Conservation (phyloP, 129 eudicot genomes). For the Flaveria robusta region DNA sequence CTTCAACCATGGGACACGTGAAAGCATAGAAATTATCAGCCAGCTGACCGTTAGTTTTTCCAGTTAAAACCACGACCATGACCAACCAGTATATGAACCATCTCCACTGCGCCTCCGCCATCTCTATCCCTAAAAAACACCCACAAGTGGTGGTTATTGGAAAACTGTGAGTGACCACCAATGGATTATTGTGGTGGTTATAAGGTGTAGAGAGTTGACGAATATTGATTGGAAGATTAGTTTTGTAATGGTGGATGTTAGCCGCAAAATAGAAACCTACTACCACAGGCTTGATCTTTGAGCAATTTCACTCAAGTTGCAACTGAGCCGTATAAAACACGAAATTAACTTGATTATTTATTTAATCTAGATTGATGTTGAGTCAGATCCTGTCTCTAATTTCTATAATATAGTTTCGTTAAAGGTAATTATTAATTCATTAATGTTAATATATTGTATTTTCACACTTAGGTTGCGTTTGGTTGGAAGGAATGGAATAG, state of each 20-base stretch:
- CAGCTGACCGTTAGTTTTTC: conserved; percentile 48
- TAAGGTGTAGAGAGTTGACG: conserved; percentile 38
- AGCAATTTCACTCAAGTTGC: neutral
- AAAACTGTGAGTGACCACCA: conserved; percentile 4
- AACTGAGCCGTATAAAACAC: conserved; percentile 21
- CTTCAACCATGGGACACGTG: conserved; percentile 66
- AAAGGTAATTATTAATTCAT: too few relatives aligned
- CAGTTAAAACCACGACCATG: conserved; percentile 25
- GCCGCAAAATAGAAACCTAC: conserved; percentile 34
- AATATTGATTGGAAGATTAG: neutral
- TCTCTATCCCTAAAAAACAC: neutral
- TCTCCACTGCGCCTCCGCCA: conserved; percentile 35
- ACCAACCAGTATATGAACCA: conserved; percentile 29
- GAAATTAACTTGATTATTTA: neutral
- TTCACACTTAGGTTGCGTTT: too few relatives aligned
- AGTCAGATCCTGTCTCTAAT: conserved; percentile 16
- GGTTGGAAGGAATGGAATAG: too few relatives aligned
- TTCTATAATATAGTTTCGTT: neutral
- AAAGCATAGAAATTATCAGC: conserved; percentile 54
- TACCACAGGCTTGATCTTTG: conserved; percentile 23
- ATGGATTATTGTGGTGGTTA: conserved; percentile 9
- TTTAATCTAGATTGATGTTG: neutral
- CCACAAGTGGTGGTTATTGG: neutral
- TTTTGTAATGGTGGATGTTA: neutral
- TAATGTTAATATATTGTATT: too few relatives aligned